phyloP scores from a whole-genome alignment of 148 eudicot genomes.

The Spergularia bocconei region DNA sequence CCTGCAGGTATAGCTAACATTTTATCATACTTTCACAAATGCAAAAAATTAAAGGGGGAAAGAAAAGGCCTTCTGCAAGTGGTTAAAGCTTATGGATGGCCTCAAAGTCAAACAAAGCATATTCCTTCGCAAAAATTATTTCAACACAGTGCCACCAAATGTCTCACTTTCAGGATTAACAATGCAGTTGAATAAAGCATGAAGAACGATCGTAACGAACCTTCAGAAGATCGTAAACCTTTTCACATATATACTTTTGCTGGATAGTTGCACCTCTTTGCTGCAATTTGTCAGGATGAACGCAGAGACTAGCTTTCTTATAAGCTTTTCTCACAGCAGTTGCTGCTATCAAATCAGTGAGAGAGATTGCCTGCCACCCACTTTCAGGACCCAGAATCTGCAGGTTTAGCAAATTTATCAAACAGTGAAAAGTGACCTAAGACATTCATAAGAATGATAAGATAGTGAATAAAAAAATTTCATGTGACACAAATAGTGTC shows the following conservation, averaged over 20 bases:
- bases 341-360: constrained; percentile 72
- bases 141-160: background rate
- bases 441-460: background rate
- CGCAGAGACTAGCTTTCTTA: constrained; percentile 85
- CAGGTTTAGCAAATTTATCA: constrained; percentile 22
- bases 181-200: constrained; percentile 2
- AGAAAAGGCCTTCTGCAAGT: too few species aligned
- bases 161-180: background rate
- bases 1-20: constrained; percentile 44
- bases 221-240: constrained; percentile 95
- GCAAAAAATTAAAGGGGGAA: background rate
- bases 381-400: constrained; percentile 88
- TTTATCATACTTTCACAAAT: background rate
- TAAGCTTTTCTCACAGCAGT: constrained; percentile 92
- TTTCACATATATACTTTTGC: constrained; percentile 94
- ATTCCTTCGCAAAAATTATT: too few species aligned
- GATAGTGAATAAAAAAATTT: background rate
- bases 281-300: constrained; percentile 98
- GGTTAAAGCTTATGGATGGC: too few species aligned
- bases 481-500: too few species aligned
- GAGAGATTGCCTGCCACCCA: constrained; percentile 87
- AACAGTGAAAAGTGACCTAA: background rate
- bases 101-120: too few species aligned
- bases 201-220: constrained; percentile 30
- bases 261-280: constrained; percentile 91